Evolutionary conservation across 345 rosid genomes (phyloP), one percentile per base, ranked within the genome.

Genomic region (Adansonia digitata): DNA sequence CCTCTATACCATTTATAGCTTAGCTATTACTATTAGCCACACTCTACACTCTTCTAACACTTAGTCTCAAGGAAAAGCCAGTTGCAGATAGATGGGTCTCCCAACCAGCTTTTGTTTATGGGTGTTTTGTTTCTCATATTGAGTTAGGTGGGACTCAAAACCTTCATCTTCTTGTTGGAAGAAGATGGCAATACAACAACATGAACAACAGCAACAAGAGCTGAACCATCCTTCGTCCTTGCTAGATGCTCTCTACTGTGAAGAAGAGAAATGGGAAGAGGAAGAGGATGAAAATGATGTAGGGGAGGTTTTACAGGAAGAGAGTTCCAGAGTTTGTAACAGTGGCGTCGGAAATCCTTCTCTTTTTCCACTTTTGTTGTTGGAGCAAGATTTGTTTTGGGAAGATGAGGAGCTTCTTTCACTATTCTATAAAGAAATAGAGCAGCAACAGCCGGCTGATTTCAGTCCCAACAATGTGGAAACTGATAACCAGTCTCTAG

Each of bases 401-500:
- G 97, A 91, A 78, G 97, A 91, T 24, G 85, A 83, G 52, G 94
- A 94, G 86, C 93, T 94, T 31, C 67, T 76, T 59, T 84, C 88
- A 17, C 85, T 92, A 53, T 91, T 91, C 77, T 56, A 85, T 40
- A 92, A 87, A 72, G 98, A 94, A 75, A 53, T 80, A 66, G 37
- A 57, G 63, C 84, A 83, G 42, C 85, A 84, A 60, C 57, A 53
- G 42, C 10, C 40, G 56, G 39, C 64, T 11, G 35, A 7, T 63
- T 67, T 55, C 17, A 74, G 48, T 51, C 51, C 26, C 48, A 59
- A 63, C 15, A 26, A 59, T 74, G 71, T 76, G 12, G 76, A 81
- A 26, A 49, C 8, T n/a, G 77, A 73, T 34, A 81, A 71, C 48
- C 69, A 37, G 60, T 31, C 78, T 76, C 77, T 88, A 42, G 75